Percentiles rank a stretch among this genome's conserved stretches.
Conservation (phyloP, 169 alveolate genomes). For the Theileria equi region DNA sequence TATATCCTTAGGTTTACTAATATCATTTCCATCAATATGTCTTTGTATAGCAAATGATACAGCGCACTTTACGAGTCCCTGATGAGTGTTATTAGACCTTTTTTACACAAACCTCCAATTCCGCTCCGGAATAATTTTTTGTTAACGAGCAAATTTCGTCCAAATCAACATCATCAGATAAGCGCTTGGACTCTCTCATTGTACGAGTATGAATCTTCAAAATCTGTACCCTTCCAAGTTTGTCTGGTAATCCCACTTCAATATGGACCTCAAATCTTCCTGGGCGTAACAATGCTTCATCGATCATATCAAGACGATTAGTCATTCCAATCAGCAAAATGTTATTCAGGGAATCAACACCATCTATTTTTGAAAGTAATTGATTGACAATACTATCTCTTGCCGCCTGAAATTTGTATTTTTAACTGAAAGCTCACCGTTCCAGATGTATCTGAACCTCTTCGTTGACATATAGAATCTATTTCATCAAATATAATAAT, state of each 20-base stretch:
- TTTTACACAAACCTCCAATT: slow-evolving; percentile 83
- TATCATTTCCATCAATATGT: slow-evolving; percentile 78
- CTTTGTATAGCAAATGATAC: slow-evolving; percentile 93
- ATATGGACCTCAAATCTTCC: slow-evolving; percentile 98
- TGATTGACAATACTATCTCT: slow-evolving; percentile 98
- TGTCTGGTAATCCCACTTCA: slow-evolving; percentile 98
- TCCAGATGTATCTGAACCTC: slow-evolving; percentile 92
- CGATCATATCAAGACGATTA: slow-evolving; percentile 96
- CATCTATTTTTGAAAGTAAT: slow-evolving; percentile 98
- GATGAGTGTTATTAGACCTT: neutral
- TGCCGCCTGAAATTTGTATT: slow-evolving; percentile 76
- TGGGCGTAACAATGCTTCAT: slow-evolving; percentile 98
- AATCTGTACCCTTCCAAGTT: slow-evolving; percentile 94
- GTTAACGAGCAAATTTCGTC: slow-evolving; percentile 89
- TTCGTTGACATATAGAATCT: slow-evolving; percentile 97
- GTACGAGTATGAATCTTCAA: slow-evolving; percentile 96
- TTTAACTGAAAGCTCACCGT: slow-evolving; percentile 48
- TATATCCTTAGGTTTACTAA: slow-evolving; percentile 78
- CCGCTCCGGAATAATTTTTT: slow-evolving; percentile 99
- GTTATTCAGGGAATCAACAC: slow-evolving; percentile 96
- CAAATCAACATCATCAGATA: slow-evolving; percentile 88
- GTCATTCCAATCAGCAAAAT: slow-evolving; percentile 97
- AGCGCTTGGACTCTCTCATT: slow-evolving; percentile 81
- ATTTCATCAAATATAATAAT: slow-evolving; percentile 98
- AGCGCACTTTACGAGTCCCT: slow-evolving; percentile 90